Base-by-base conservation (phyloP, 257 asterid species). In the Solanum chaucha region DNA sequence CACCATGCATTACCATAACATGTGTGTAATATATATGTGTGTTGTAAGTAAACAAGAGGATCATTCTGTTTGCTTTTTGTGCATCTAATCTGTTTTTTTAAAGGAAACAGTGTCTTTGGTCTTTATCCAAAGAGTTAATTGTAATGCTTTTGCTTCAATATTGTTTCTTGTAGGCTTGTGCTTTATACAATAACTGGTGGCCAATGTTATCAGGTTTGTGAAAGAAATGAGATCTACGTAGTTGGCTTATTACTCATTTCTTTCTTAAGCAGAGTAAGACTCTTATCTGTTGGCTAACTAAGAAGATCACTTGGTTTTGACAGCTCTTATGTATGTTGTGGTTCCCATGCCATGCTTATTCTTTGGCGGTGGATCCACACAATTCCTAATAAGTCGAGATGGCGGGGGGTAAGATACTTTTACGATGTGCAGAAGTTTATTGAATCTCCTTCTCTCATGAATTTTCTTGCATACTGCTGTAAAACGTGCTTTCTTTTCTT, bases 271-370 rank as follows among this genome's bases (percentile, higher is more conserved):
- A 26, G 84, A 46, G 65, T 44, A 24, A 44, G 64, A 38, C 64
- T 78, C 84, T 78, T 78, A 44, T 44, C 48, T 78, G 84, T 78
- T 78, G 61, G 26, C 67, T 80, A 28, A 48, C 85, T 80, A 46
- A 80, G 28, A 74, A 40, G 24, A 9, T 30, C 77, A 8, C 51
- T 35, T 83, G 86, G 26, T 88, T 87, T 86, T 83, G 74, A 30
- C 98, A 97, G 99, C 98, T 93, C 98, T 97, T 34, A 97, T 96
- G 99, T 97, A 97, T 88, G 98, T 97, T 64, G 80, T 97, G 86
- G 99, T 97, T 88, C 99, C 99, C 61, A 96, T 97, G 99, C 98
- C 99, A 34, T 97, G 99, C 88, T 88, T 97, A 72, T 97, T 97
- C 91, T 97, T 97, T 86, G 99, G 99, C 36, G 99, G 98, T 86